Evolutionary conservation across 306 rosid genomes (phyloP).

Genomic region (Ceratonia siliqua): DNA sequence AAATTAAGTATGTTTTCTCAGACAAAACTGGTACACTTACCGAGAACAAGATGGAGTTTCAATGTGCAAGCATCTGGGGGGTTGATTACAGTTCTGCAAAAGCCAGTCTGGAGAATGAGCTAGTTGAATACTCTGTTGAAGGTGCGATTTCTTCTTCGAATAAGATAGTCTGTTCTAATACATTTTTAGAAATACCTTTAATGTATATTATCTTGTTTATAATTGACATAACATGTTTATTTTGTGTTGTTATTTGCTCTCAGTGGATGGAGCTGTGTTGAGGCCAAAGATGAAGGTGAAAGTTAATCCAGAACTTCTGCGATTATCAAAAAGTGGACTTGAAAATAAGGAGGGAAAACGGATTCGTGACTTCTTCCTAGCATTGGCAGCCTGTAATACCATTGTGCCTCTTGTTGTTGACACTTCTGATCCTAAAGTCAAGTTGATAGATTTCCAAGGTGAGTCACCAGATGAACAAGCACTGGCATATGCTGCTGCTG

Average conservation of each 20-base stretch:
- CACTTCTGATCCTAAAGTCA: conserved; percentile 66
- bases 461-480: conserved; percentile 99
- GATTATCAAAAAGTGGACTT: conserved; percentile 47
- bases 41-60: conserved; percentile 97
- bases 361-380: conserved; percentile 80
- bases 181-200: background rate
- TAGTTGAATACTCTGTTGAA: conserved; percentile 52
- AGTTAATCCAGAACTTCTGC: conserved; percentile 64
- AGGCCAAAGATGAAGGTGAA: conserved; percentile 85
- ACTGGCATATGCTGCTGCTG: conserved; percentile 85
- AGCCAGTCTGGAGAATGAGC: conserved; percentile 41
- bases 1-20: conserved; percentile 85
- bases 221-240: conserved; percentile 10
- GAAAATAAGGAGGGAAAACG: conserved; percentile 47
- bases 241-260: conserved; percentile 34
- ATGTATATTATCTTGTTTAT: conserved; percentile 1
- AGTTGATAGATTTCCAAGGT: conserved; percentile 92
- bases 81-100: conserved; percentile 61
- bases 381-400: conserved; percentile 94
- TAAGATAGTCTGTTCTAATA: conserved; percentile 6
- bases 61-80: conserved; percentile 86
- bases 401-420: conserved; percentile 83
- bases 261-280: conserved; percentile 67
- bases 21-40: conserved; percentile 98
- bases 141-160: conserved; percentile 44